Evolutionary conservation across 2,329 filamentous ascomycete species (phyloP), one percentile per base, ranked within the genome.

Genomic region (Pyricularia sp.): DNA sequence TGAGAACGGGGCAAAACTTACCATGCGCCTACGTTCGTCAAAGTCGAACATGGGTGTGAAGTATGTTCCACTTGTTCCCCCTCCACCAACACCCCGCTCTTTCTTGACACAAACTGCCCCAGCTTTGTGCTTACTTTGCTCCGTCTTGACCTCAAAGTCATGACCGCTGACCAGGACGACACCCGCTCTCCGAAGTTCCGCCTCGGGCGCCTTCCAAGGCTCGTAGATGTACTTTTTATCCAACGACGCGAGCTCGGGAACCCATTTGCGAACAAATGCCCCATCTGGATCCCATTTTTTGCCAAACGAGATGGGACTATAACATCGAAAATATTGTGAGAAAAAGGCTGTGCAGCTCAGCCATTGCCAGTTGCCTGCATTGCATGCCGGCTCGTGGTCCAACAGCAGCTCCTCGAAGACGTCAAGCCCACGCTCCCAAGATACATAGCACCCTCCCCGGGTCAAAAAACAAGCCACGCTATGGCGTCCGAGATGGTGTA

Each of bases 381-480:
- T 91, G 72, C 87, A 90, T 1, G 88, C 85, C 0, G 84, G 80
- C 72, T 91, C 88, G 71, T 91, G 89, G 71, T 93, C 89, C 62
- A 93, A 77, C 49, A 93, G 79, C 75, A 83, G 84, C 72, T 92
- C 89, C 70, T 90, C 88, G 66, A 93, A 93, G 1, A 92, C 89
- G 62, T 90, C 88, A 5, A 86, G 87, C 1, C 89, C 89, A 22
- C 89, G 83, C 75, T 92, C 89, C 89, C 89, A 93, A 70, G 87
- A 84, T 60, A 93, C 78, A 71, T 91, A 93, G 73, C 88, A 91
- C 0, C 89, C 89, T 1, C 89, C 89, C 2, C 89, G 79, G 0
- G 89, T 92, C n/a, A 93, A 78, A 72, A 93, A 93, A 72, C 88
- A 92, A 0, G 89, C 89, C 0, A 93, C 86, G n/a, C 86, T 83